These are phyloP conservation scores for Vitis hybrid DNA, from an alignment of 177 flowering plant species.

Conservation along the genomic window DNA sequence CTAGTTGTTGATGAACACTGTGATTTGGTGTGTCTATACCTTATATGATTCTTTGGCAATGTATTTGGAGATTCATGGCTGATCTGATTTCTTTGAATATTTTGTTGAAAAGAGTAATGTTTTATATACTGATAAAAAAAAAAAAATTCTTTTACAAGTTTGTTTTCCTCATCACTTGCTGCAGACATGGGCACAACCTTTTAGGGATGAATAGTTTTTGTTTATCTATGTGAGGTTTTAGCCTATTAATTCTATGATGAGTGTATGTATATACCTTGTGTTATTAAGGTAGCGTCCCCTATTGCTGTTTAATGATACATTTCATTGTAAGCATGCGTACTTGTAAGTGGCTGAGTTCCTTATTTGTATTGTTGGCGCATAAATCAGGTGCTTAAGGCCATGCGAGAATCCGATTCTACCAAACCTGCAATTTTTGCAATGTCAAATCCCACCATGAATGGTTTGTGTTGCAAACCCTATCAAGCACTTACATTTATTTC, in stretches of 20 bases:
- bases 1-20: not conserved
- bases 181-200: too few relatives aligned
- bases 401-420: constrained; percentile 77
- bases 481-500: not conserved
- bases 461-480: constrained; percentile 38
- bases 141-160: too few relatives aligned
- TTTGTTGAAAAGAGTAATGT: not conserved
- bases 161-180: too few relatives aligned
- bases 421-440: constrained; percentile 97
- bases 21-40: not conserved
- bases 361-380: constrained; percentile 12
- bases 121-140: too few relatives aligned
- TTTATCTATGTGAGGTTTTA: too few relatives aligned
- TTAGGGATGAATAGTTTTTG: too few relatives aligned
- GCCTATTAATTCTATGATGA: too few relatives aligned
- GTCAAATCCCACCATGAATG: constrained; percentile 93
- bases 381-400: constrained; percentile 80
- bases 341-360: not conserved
- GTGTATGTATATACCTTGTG: too few relatives aligned
- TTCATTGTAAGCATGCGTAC: not conserved
- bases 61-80: not conserved
- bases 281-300: too few relatives aligned
- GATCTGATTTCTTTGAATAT: not conserved
- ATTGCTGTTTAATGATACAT: too few relatives aligned
- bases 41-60: not conserved